Percentiles rank a stretch among this genome's conserved stretches.
phyloP scores from a whole-genome alignment of 2,329 filamentous ascomycete genomes.

The Hymenoscyphus occultus region DNA sequence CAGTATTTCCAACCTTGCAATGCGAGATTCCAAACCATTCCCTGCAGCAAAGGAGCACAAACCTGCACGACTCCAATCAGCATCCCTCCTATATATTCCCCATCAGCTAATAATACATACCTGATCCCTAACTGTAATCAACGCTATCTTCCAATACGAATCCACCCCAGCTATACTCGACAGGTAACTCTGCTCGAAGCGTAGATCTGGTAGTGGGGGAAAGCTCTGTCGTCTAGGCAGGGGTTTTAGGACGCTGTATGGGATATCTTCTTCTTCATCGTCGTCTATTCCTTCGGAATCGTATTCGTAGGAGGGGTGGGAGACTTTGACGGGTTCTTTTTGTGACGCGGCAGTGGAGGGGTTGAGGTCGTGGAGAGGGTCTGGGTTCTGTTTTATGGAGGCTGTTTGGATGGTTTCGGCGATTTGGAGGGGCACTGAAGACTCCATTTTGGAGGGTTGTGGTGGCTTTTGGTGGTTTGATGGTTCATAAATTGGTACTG shows the following conservation, averaged over 20 bases:
- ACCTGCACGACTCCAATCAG: background rate
- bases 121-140: constrained; percentile 88
- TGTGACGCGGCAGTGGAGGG: constrained; percentile 71
- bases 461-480: background rate
- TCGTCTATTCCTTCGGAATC: constrained; percentile 41
- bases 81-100: background rate
- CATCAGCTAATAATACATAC: constrained; percentile 46
- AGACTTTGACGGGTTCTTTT: constrained; percentile 57
- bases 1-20: constrained; percentile 86
- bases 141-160: constrained; percentile 73
- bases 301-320: constrained; percentile 35
- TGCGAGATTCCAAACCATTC: constrained; percentile 81
- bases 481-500: background rate
- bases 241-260: constrained; percentile 60
- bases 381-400: constrained; percentile 71
- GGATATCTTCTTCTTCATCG: constrained; percentile 58
- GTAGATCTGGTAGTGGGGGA: constrained; percentile 76
- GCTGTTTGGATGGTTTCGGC: constrained; percentile 79
- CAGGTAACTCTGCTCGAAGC: constrained; percentile 98
- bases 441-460: constrained; percentile 27
- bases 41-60: constrained; percentile 79
- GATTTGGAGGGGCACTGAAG: constrained; percentile 57
- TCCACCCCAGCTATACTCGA: constrained; percentile 80
- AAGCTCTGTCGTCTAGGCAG: constrained; percentile 51
- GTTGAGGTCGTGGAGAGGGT: constrained; percentile 71